Evolutionary conservation across 306 rosid species (phyloP).

Genomic region (Urtica urens): DNA sequence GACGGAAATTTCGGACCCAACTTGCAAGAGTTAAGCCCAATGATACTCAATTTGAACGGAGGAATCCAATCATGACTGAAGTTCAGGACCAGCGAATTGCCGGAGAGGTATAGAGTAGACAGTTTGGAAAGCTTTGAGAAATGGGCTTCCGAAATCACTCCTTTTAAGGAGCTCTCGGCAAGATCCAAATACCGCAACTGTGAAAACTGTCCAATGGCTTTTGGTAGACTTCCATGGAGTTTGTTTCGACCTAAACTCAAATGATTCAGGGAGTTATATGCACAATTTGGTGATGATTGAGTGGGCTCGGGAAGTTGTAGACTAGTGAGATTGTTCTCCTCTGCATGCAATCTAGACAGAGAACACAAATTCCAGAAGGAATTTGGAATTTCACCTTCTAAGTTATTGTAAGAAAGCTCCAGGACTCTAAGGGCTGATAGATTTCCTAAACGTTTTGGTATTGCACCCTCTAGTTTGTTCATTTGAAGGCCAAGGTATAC

Average conservation of each 20-base stretch:
- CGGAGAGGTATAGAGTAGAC: fast-evolving
- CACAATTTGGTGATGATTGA: not conserved
- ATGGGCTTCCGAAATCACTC: not conserved
- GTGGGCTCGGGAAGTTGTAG: not conserved
- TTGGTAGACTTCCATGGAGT: constrained; percentile 1
- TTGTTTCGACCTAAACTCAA: not conserved
- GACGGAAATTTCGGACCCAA: constrained; percentile 7
- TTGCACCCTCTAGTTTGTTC: constrained; percentile 1
- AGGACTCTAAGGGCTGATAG: not conserved
- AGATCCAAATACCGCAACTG: not conserved
- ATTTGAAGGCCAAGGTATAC: not conserved
- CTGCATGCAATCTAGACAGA: not conserved
- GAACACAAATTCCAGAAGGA: not conserved
- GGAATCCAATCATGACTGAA: constrained; percentile 3
- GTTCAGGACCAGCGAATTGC: not conserved
- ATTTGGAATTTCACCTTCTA: not conserved
- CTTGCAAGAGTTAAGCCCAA: not conserved
- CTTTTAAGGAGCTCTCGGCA: not conserved
- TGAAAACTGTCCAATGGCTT: not conserved
- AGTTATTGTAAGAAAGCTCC: not conserved
- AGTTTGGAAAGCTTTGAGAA: constrained; percentile 3
- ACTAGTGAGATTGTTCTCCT: not conserved
- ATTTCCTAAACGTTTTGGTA: constrained; percentile 1
- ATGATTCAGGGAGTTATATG: not conserved
- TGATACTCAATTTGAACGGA: not conserved